phyloP scores from a whole-genome alignment of 2,329 filamentous ascomycete genomes.

The Neonectria sp. region DNA sequence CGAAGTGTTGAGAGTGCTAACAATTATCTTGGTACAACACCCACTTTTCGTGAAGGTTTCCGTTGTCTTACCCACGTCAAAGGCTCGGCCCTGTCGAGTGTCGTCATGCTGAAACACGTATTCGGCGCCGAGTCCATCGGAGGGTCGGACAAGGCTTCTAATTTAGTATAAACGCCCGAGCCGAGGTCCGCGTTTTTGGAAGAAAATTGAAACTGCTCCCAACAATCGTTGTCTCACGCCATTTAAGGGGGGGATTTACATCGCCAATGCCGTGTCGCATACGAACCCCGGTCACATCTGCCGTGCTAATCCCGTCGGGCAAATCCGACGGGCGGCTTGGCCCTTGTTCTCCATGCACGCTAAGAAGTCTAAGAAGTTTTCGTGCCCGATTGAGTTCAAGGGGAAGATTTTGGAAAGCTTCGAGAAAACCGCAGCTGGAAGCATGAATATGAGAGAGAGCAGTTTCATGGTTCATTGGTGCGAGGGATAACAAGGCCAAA shows the following conservation, averaged over 20 bases:
- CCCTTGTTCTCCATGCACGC: not conserved
- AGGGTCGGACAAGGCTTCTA: slow-evolving; percentile 16
- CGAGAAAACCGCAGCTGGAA: not conserved
- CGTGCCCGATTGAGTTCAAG: too few relatives aligned
- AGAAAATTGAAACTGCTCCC: slow-evolving; percentile 9
- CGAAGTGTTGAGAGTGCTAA: not conserved
- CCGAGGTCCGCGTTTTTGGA: slow-evolving; percentile 8
- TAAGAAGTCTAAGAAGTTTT: not conserved
- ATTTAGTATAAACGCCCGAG: slow-evolving; percentile 9
- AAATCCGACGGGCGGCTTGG: not conserved
- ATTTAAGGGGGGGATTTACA: not conserved
- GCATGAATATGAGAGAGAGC: not conserved
- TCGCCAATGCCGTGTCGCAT: not conserved
- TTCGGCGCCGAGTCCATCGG: slow-evolving; percentile 5
- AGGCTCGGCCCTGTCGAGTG: slow-evolving; percentile 12
- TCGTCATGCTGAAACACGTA: slow-evolving; percentile 24
- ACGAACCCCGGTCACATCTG: not conserved
- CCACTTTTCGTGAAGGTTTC: not conserved
- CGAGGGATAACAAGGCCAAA: not conserved
- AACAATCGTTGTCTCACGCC: slow-evolving; percentile 22
- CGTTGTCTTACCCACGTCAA: slow-evolving; percentile 3
- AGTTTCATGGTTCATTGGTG: not conserved
- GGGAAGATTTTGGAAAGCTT: too few relatives aligned
- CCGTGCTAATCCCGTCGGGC: slow-evolving; percentile 6
- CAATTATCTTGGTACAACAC: not conserved